Evolutionary conservation across 2,329 filamentous ascomycete genomes (phyloP), one percentile per base, ranked within the genome.

Genomic region (Macrophomina phaseolina): DNA sequence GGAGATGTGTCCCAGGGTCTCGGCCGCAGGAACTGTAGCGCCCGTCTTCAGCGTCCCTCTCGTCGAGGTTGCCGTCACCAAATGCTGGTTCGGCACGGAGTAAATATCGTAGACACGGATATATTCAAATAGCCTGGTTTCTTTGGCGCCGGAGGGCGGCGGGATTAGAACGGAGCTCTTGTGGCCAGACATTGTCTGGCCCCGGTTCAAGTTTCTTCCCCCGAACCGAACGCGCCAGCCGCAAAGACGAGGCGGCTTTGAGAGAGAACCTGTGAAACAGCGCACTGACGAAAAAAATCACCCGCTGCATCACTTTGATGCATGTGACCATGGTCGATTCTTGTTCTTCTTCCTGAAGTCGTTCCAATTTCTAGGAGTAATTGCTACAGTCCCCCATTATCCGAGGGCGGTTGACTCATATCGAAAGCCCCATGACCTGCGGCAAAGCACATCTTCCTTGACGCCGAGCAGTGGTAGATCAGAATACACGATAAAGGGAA

Each of bases 311-410:
- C 55, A 46, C 38, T n/a, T 30, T 32, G 5, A 34, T 46, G 53
- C 56, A 60, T 60, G 56, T 60, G 56, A 60, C n/a, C 34, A 16
- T 7, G 28, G 45, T 30, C 58, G 48, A 62, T 46, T 62, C 58
- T 36, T 46, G 36, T 30, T 16, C 23, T 9, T 56, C 28, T 28
- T 45, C 46, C 36, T 23, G 40, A 60, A 18, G 4, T 60, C 58
- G 58, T 62, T 62, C 58, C 32, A 34, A 62, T 62, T 62, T 62
- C 58, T 48, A 55, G 51, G 51, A 55, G 32, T 55, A 62, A 38
- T 49, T 62, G 58, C n/a, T 62, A 62, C 58, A 62, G 14, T 45
- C 49, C 45, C 23, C 18, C 58, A 49, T 49, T 49, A 61, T 9
- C 45, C 51, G 3, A 36, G 46, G 46, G 40, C 40, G 55, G 40